These are phyloP conservation scores for Coniosporium apollinis DNA, from an alignment of 495 filamentous ascomycete genomes.

Conservation along the genomic window DNA sequence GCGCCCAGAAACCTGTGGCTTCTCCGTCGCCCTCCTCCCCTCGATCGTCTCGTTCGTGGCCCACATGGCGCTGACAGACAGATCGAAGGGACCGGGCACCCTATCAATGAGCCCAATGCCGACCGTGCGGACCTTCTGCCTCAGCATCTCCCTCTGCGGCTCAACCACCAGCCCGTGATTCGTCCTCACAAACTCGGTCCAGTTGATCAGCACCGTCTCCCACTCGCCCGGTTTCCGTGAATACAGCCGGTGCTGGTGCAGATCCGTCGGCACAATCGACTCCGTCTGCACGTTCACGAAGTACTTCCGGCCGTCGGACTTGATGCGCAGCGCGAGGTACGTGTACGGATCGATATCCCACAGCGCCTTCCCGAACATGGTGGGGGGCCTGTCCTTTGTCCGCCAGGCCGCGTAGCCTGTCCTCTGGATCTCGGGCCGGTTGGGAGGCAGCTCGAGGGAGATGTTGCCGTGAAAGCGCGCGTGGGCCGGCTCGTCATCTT, in stretches of 20 bases:
- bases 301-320: constrained; percentile 80
- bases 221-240: constrained; percentile 65
- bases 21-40: constrained; percentile 10
- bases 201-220: constrained; percentile 83
- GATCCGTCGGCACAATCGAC: constrained; percentile 73
- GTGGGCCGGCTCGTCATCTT: constrained; percentile 33
- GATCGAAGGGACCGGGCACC: constrained; percentile 68
- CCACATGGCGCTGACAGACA: constrained; percentile 75
- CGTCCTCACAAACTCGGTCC: constrained; percentile 85
- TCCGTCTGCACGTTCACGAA: constrained; percentile 94
- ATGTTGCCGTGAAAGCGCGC: constrained; percentile 75
- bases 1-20: too few species aligned
- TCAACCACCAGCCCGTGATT: constrained; percentile 82
- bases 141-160: constrained; percentile 73
- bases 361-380: constrained; percentile 61
- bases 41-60: constrained; percentile 43
- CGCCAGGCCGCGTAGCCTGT: constrained; percentile 85
- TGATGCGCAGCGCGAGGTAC: constrained; percentile 79
- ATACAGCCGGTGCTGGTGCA: constrained; percentile 90
- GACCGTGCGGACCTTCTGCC: constrained; percentile 66
- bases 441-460: constrained; percentile 63
- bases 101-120: constrained; percentile 83
- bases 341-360: constrained; percentile 83
- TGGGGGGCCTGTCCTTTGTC: constrained; percentile 30
- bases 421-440: constrained; percentile 49